These are phyloP conservation scores for Linderniella brevidens DNA, from an alignment of 257 asterid genomes.

Conservation along the genomic window DNA sequence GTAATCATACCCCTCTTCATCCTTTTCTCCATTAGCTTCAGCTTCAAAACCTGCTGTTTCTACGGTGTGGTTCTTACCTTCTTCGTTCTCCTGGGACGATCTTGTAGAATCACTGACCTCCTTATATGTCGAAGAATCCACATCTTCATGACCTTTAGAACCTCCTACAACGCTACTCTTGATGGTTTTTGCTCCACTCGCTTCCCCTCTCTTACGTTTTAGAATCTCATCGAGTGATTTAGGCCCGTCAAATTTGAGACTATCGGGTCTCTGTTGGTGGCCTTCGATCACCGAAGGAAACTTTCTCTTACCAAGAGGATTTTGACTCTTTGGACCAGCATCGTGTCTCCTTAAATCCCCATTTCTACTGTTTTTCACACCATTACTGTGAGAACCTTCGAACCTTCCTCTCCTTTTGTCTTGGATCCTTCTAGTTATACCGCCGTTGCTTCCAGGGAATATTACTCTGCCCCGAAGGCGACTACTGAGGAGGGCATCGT, in stretches of 20 bases:
- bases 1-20: conserved; percentile 24
- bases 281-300: conserved; percentile 17
- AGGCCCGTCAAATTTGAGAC: conserved; percentile 72
- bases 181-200: conserved; percentile 1
- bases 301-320: conserved; percentile 60
- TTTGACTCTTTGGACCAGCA: conserved; percentile 22
- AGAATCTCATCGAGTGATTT: conserved; percentile 80
- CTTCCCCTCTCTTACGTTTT: conserved; percentile 59
- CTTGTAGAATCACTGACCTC: conserved; percentile 4
- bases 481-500: conserved; percentile 33
- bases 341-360: conserved; percentile 25
- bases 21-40: conserved; percentile 21
- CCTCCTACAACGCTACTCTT: not conserved
- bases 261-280: conserved; percentile 25
- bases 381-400: conserved; percentile 28
- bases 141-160: too few species aligned
- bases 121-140: too few species aligned
- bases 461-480: conserved; percentile 70
- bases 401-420: conserved; percentile 47
- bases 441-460: conserved; percentile 38
- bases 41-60: conserved; percentile 8
- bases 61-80: conserved; percentile 13
- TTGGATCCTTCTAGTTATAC: conserved; percentile 29
- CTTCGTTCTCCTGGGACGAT: conserved; percentile 11
- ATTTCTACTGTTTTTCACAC: conserved; percentile 28